Percentiles rank a stretch among this genome's conserved stretches.
Evolutionary conservation across 257 asterid genomes (phyloP).

Genomic region (Handroanthus guayacan): DNA sequence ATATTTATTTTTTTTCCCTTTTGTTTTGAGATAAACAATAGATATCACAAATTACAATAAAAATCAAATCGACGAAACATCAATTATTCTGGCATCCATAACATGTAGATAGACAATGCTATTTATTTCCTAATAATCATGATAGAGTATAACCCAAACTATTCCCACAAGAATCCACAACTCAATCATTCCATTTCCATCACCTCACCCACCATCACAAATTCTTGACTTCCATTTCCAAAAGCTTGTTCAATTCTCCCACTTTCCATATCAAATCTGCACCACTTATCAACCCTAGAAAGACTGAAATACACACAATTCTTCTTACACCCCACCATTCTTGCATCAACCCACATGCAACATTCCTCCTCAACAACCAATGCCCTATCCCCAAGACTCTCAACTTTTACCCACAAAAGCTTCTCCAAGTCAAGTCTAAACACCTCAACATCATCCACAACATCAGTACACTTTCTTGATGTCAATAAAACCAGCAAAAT

Average conservation of each 20-base stretch:
- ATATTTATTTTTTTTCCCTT: too few species aligned
- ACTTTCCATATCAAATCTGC: slow-evolving; percentile 31
- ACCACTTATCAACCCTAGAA: slow-evolving; percentile 21
- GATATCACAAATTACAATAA: too few species aligned
- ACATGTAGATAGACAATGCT: too few species aligned
- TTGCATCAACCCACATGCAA: slow-evolving; percentile 28
- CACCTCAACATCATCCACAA: slow-evolving; percentile 48
- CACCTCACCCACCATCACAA: not conserved
- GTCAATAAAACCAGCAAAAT: slow-evolving; percentile 40
- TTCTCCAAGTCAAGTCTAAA: slow-evolving; percentile 24
- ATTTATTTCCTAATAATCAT: too few species aligned
- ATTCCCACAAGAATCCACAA: too few species aligned
- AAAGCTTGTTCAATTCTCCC: not conserved
- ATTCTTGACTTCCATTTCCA: not conserved
- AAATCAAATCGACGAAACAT: too few species aligned
- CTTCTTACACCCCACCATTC: slow-evolving; percentile 24
- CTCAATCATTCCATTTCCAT: not conserved
- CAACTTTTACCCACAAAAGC: slow-evolving; percentile 25
- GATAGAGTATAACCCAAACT: too few species aligned
- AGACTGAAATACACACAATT: slow-evolving; percentile 29
- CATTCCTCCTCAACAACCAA: slow-evolving; percentile 35
- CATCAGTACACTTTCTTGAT: not conserved
- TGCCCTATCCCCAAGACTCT: slow-evolving; percentile 12
- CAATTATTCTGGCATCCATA: too few species aligned
- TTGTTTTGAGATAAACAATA: too few species aligned